Percentiles rank a stretch among this genome's conserved stretches.
These are phyloP conservation scores for Lojkania enalia DNA, from an alignment of 2,329 filamentous ascomycete genomes.

Conservation along the genomic window DNA sequence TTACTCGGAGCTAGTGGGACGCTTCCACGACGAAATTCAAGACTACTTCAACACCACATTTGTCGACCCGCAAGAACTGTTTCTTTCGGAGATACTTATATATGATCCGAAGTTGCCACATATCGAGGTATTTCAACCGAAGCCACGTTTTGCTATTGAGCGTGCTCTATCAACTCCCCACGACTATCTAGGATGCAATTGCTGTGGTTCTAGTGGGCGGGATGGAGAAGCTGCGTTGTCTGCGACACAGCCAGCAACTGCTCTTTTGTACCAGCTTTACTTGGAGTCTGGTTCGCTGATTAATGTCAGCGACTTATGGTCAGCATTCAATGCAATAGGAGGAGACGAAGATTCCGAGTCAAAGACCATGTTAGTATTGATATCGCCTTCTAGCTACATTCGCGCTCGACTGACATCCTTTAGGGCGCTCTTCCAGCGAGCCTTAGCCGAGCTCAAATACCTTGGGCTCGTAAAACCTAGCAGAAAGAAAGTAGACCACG, in stretches of 20 bases:
- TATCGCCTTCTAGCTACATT: not conserved
- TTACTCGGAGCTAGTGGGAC: conserved; percentile 68
- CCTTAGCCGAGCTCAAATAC: conserved; percentile 79
- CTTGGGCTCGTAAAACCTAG: conserved; percentile 88
- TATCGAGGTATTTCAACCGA: conserved; percentile 74
- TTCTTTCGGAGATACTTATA: conserved; percentile 73
- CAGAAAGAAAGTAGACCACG: conserved; percentile 88
- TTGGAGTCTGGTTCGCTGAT: conserved; percentile 75
- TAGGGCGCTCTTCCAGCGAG: conserved; percentile 78
- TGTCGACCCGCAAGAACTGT: conserved; percentile 55
- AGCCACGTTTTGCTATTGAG: conserved; percentile 70
- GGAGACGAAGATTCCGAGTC: conserved; percentile 53
- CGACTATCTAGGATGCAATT: conserved; percentile 75
- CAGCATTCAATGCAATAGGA: conserved; percentile 70
- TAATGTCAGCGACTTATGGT: conserved; percentile 79
- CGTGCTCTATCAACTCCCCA: conserved; percentile 72
- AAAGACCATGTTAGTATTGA: conserved; percentile 50
- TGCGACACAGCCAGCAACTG: conserved; percentile 68
- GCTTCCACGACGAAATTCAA: conserved; percentile 56
- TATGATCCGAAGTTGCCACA: conserved; percentile 73
- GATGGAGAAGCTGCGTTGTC: conserved; percentile 51
- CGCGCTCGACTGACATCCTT: conserved; percentile 17
- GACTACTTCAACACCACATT: conserved; percentile 52
- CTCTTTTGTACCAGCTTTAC: conserved; percentile 78
- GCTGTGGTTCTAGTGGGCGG: conserved; percentile 57